These are phyloP conservation scores for Rhizopogon vesiculosus DNA, from an alignment of 768 basidiomycete species.

Conservation along the genomic window DNA sequence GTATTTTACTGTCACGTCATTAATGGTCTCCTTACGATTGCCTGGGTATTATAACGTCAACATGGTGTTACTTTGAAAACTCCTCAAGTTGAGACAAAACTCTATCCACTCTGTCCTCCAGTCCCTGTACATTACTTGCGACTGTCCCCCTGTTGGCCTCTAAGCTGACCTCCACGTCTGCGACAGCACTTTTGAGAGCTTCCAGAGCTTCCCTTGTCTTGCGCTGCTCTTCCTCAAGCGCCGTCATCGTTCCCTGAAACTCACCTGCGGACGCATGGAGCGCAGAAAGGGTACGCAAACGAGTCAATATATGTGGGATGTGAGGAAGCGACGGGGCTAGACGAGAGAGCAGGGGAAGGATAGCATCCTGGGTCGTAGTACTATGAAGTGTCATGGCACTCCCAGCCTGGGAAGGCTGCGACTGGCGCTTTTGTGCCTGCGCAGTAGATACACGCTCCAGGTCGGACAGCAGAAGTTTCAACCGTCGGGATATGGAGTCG, in stretches of 20 bases:
- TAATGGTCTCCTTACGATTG: conserved; percentile 2
- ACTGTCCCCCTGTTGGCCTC: conserved; percentile 68
- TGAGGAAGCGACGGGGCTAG: conserved; percentile 73
- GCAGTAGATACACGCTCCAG: conserved; percentile 72
- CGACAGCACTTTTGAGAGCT: conserved; percentile 65
- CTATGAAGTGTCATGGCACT: conserved; percentile 5
- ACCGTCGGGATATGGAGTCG: conserved; percentile 89
- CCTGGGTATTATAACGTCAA: background rate
- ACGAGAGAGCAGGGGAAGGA: conserved; percentile 65
- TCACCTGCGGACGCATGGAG: conserved; percentile 80
- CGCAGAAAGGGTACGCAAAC: conserved; percentile 77
- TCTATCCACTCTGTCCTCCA: conserved; percentile 55
- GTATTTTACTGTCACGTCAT: background rate
- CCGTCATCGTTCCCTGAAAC: conserved; percentile 62
- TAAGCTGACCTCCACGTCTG: conserved; percentile 71
- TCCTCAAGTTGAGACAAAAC: conserved; percentile 41
- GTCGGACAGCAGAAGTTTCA: conserved; percentile 90
- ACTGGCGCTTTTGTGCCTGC: conserved; percentile 21
- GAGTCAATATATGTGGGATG: conserved; percentile 85
- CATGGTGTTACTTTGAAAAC: conserved; percentile 14
- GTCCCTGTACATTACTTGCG: conserved; percentile 65
- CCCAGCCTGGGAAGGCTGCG: conserved; percentile 2
- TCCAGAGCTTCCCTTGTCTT: conserved; percentile 56
- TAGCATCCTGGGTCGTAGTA: conserved; percentile 44
- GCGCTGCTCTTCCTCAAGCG: conserved; percentile 70